Evolutionary conservation across 192 early-diverging fungal species (phyloP), one percentile per base, ranked within the genome.

Genomic region (Jimgerdemannia flammicorona): DNA sequence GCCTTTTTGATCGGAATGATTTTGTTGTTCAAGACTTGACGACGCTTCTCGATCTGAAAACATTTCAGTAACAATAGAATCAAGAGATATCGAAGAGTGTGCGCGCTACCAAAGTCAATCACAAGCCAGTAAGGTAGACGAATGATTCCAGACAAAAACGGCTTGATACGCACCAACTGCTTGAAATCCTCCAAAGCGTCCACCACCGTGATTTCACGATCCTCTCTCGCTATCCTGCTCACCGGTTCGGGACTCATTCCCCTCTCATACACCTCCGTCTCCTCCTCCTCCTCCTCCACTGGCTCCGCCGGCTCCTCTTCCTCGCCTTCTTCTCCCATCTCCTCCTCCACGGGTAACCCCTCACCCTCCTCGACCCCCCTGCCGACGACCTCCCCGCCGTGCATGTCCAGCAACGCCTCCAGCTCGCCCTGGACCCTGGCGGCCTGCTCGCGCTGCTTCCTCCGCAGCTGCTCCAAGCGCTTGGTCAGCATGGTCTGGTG

Each of bases 401-500:
- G 84, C 84, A 87, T 85, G 3, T 83, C 83, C 14, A 91, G 64
- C 10, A 86, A 86, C 4, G 81, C 81, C 17, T 84, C 88, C 7
- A 88, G 66, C 68, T 87, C 86, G 39, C 85, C 79, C 70, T 85
- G 84, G 4, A 86, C 86, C 59, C 84, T 86, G n/a, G 81, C 76
- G n/a, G 84, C 88, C 44, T 91, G 88, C 3, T 81, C 72, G 67
- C 80, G 70, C 69, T 91, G 89, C 71, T 87, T 83, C 44, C 84
- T 80, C 4, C 87, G 86, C 66, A 97, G 79, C 71, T 93, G 90
- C 67, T 92, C 87, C 19, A 95, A 74, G 3, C 96, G 89, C 29
- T 91, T 90, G 63, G 86, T 79, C 4, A 98, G 78, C 42, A 97
- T 84, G 44, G 84, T 84, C 71, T 88, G 83, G 82, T 98, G 95